Evolutionary conservation across 208 protist genomes (phyloP).

Genomic region (Leishmania tropica): DNA sequence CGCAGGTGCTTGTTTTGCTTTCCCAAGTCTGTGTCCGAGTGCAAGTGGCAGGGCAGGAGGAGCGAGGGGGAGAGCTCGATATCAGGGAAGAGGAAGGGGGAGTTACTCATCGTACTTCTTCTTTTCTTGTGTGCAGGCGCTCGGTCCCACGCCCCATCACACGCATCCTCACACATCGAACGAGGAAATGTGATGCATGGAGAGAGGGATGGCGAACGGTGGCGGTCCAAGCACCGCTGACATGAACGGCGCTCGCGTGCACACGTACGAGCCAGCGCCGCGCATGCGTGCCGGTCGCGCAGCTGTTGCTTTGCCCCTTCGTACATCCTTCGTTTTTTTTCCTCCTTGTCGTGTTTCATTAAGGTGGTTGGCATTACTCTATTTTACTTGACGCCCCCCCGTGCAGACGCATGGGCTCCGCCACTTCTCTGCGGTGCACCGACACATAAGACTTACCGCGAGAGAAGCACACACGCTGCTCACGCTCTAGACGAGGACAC

Average conservation of each 20-base stretch:
- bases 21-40: neutral
- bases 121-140: neutral
- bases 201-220: neutral
- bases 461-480: neutral
- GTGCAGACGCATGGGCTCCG: neutral
- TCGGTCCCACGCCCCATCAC: neutral
- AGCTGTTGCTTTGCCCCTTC: neutral
- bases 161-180: neutral
- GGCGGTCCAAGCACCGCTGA: neutral
- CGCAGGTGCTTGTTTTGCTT: neutral
- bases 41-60: neutral
- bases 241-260: neutral
- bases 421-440: neutral
- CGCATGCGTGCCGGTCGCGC: neutral
- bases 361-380: neutral
- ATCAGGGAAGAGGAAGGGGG: neutral
- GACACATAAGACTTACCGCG: neutral
- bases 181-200: neutral
- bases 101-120: neutral
- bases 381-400: neutral
- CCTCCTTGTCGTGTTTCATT: neutral
- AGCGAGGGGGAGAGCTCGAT: neutral
- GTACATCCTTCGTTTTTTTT: neutral
- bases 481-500: neutral
- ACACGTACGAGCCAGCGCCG: neutral